Base-by-base conservation (phyloP, 441 rosid genomes). In the Daphne laureola region DNA sequence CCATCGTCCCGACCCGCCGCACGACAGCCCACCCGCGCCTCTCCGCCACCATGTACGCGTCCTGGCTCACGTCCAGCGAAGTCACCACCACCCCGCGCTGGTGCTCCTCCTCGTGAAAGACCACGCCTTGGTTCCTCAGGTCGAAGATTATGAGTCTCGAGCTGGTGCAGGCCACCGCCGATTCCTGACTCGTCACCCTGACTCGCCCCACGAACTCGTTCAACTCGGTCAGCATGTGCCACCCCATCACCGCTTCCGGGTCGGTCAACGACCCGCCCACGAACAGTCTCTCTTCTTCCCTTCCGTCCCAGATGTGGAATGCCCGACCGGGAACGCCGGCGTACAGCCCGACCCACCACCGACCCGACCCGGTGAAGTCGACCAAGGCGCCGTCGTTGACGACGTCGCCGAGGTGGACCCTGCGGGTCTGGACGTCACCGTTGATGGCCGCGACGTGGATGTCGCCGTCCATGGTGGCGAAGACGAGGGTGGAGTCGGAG, bases 321-420 rank as follows among this genome's bases (percentile, higher is more conserved):
- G 97, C 86, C 18, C 79, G 87, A 14, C 85, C 94, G 0, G 92
- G 93, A 0, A 78, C 79, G 0, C 98, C 98, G 0, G 97, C 98
- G 55, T 79, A 87, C 2, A 92, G 85, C 4, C 97, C 98, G 14
- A 84, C 92, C 98, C 97, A 92, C 79, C 82, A 86, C 1, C 73
- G 83, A 12, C 70, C 70, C 17, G 85, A 78, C 5, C 98, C 96
- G 1, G 88, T 66, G 63, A 92, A 92, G 62, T 86, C 96, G 16
- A 92, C 77, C 8, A 92, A 57, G 0, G 78, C 90, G 8, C 98
- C 98, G 57, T 92, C 88, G 21, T 64, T 65, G 5, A 86, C 63
- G 17, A 88, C 75, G 48, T 73, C 75, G 2, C 98, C 97, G 0
- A 12, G 15, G 67, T 75, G 83, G 53, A 82, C 84, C 49, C 80